phyloP scores from a whole-genome alignment of 1,284 basidiomycete species.

The Trametes hirsuta region DNA sequence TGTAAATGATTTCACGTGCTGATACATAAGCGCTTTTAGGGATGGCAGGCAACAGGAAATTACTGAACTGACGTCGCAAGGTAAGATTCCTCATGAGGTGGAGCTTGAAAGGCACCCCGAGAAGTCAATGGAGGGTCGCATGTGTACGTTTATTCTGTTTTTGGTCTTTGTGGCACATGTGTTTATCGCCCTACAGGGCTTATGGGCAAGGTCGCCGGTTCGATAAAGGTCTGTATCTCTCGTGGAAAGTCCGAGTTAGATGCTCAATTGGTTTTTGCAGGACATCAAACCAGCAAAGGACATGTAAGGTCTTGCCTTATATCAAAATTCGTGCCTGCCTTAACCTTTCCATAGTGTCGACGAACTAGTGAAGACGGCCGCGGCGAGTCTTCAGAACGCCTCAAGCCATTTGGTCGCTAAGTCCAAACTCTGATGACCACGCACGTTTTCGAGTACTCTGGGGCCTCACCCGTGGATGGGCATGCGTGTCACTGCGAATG shows the following conservation, averaged over 20 bases:
- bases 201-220: slow-evolving; percentile 80
- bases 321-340: not conserved
- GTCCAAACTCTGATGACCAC: slow-evolving; percentile 45
- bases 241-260: too few relatives aligned
- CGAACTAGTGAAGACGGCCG: slow-evolving; percentile 66
- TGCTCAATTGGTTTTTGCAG: slow-evolving; percentile 29
- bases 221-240: not conserved
- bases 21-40: slow-evolving; percentile 39
- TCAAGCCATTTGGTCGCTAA: slow-evolving; percentile 38
- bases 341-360: slow-evolving; percentile 54
- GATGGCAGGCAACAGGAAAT: slow-evolving; percentile 64
- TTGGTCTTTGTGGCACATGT: not conserved
- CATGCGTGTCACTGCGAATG: not conserved
- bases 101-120: slow-evolving; percentile 75
- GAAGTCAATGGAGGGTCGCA: slow-evolving; percentile 60
- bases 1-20: not conserved
- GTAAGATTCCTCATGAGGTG: slow-evolving; percentile 76
- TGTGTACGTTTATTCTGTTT: slow-evolving; percentile 47
- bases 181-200: slow-evolving; percentile 53
- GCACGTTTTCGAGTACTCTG: not conserved
- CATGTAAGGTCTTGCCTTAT: slow-evolving; percentile 56
- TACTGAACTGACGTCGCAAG: slow-evolving; percentile 59
- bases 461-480: too few relatives aligned
- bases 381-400: slow-evolving; percentile 45
- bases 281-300: slow-evolving; percentile 82